phyloP scores from a whole-genome alignment of 2,329 filamentous ascomycete genomes.

The Beauveria sp. region DNA sequence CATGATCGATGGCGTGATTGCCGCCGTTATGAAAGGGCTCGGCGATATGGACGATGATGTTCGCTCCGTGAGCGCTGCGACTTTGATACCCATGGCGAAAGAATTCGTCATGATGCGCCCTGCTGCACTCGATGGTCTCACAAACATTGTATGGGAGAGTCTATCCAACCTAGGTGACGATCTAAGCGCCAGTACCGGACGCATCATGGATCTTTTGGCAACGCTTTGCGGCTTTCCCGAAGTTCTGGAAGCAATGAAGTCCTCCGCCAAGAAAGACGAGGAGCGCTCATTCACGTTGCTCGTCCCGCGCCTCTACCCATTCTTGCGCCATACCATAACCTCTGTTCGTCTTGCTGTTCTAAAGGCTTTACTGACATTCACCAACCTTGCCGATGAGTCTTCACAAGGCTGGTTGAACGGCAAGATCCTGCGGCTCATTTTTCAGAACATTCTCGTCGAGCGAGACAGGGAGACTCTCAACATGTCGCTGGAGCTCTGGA shows the following conservation, averaged over 20 bases:
- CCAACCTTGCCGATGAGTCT: conserved; percentile 71
- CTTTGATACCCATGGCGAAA: conserved; percentile 88
- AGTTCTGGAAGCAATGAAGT: conserved; percentile 89
- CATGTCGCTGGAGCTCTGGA: conserved; percentile 82
- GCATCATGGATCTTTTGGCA: conserved; percentile 95
- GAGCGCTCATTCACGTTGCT: conserved; percentile 87
- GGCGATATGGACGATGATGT: conserved; percentile 92
- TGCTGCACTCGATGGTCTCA: conserved; percentile 68
- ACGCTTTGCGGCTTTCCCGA: conserved; percentile 92
- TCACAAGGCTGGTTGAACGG: conserved; percentile 90
- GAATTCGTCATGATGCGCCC: conserved; percentile 87
- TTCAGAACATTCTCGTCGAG: conserved; percentile 93
- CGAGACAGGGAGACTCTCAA: conserved; percentile 76
- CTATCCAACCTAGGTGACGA: conserved; percentile 95
- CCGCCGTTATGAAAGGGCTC: conserved; percentile 89
- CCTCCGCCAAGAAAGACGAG: conserved; percentile 72
- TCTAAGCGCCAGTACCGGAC: conserved; percentile 91
- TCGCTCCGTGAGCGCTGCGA: conserved; percentile 93
- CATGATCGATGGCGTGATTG: conserved; percentile 87
- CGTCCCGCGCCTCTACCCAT: conserved; percentile 90
- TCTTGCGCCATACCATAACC: conserved; percentile 93
- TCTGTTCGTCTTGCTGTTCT: conserved; percentile 90
- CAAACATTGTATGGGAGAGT: conserved; percentile 96
- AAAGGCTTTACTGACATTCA: conserved; percentile 86
- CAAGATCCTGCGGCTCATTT: conserved; percentile 78